Evolutionary conservation across 75 land plant genomes (phyloP).

Genomic region (Sequoia sempervirens): DNA sequence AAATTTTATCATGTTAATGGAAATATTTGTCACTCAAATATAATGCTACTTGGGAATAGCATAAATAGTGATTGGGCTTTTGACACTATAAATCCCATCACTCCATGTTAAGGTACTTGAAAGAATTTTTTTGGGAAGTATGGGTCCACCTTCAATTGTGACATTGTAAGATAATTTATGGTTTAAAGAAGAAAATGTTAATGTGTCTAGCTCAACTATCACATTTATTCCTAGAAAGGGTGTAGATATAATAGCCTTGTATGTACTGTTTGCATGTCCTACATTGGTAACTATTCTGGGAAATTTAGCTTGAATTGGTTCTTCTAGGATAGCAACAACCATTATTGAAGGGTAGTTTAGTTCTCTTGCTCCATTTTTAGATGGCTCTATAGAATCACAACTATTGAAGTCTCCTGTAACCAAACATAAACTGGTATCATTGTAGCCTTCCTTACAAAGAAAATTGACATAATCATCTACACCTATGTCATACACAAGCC

Average conservation of each 20-base stretch:
- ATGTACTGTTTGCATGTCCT: conserved; percentile 42
- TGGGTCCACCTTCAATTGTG: neutral
- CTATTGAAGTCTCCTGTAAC: neutral
- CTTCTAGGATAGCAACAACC: neutral
- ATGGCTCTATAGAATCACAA: neutral
- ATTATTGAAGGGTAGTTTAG: conserved; percentile 1
- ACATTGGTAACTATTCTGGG: conserved; percentile 76
- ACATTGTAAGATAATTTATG: conserved; percentile 59
- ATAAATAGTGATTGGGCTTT: conserved; percentile 44
- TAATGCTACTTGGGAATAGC: neutral
- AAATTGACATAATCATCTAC: neutral
- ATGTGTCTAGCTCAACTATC: conserved; percentile 33
- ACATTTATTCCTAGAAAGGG: conserved; percentile 34
- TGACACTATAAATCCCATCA: conserved; percentile 46
- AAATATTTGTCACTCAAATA: neutral
- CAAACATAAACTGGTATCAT: neutral
- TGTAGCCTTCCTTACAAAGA: neutral
- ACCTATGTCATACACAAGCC: no score
- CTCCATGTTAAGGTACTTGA: conserved; percentile 46
- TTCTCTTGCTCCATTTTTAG: neutral
- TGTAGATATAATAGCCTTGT: conserved; percentile 31
- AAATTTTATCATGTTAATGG: no score
- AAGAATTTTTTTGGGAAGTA: neutral
- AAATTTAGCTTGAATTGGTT: neutral
- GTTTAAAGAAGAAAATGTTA: conserved; percentile 37